Evolutionary conservation across 305 asterid species (phyloP).

Genomic region (Fraxinus ornus): DNA sequence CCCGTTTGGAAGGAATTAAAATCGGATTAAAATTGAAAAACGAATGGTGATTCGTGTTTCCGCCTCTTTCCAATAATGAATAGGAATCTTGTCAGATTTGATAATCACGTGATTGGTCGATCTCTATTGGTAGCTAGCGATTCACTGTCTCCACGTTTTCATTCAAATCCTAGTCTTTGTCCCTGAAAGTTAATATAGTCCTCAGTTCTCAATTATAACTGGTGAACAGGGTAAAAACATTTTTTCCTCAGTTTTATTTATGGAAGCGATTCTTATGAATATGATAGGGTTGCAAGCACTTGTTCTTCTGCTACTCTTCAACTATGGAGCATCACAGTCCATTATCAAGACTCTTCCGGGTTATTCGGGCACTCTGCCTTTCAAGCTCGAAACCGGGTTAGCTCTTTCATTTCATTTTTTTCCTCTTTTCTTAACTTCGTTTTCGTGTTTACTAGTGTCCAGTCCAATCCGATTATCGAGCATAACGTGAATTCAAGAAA

Average conservation of each 20-base stretch:
- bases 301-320: neutral
- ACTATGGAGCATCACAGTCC: neutral
- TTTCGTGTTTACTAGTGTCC: too few relatives aligned
- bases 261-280: neutral
- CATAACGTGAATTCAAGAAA: neutral
- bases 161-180: too few relatives aligned
- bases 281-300: neutral
- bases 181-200: too few relatives aligned
- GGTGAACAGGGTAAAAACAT: too few relatives aligned
- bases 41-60: too few relatives aligned
- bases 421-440: neutral
- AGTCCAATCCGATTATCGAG: neutral
- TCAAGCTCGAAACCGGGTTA: neutral
- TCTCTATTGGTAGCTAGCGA: neutral
- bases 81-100: neutral
- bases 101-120: neutral
- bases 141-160: neutral
- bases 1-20: too few relatives aligned
- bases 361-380: neutral
- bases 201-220: too few relatives aligned
- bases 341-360: neutral
- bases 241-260: too few relatives aligned
- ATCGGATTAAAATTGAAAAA: too few relatives aligned
- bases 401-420: neutral
- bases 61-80: too few relatives aligned